Base-by-base conservation (phyloP, 306 rosid genomes). In the Begonia peltatifolia region DNA sequence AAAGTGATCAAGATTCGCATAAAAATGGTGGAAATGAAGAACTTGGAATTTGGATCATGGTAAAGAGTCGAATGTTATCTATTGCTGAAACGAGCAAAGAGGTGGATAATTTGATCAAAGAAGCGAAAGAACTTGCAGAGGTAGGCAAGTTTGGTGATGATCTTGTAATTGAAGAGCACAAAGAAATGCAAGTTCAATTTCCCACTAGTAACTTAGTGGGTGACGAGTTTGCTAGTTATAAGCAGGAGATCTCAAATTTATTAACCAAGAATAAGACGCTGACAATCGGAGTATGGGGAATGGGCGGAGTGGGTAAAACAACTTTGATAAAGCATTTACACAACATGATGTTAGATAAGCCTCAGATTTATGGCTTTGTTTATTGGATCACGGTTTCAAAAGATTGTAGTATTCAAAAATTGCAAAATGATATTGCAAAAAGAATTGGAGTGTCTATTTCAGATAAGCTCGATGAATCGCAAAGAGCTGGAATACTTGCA, bases 281-380 rank as follows among this genome's bases (percentile, higher is more conserved):
- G 8, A 43, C 35, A 10, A 56, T 75, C 14, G 71, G 71, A 2
- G 6, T 75, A 10, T 67, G 59, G 16, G 76, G 76, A 10, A 75
- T 71, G 66, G 47, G 53, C 4, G 66, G 66, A 6, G 57, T 61
- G 7, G 44, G 57, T 0, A 61, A 51, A 35, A 61, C 65, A 10
- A 52, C 51, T 17, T 46, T 59, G 10, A 10, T 56, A 3, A 42
- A 17, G 3, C 17, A 42, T 11, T 12, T 56, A 23, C 18, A 56
- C 60, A 56, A 57, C 14, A 12, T 14, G 41, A 48, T 60, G 13
- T 55, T 30, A 46, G 50, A 20, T 11, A 53, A 47, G 18, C 14
- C 23, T 9, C 22, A 41, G 2, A 5, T 36, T 5, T 66, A 61
- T 49, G 44, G 50, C 46, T 8, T 23, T 9, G 73, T 54, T 9